Conservation (phyloP, 164 flowering plant species). For the Chimonanthus praecox region DNA sequence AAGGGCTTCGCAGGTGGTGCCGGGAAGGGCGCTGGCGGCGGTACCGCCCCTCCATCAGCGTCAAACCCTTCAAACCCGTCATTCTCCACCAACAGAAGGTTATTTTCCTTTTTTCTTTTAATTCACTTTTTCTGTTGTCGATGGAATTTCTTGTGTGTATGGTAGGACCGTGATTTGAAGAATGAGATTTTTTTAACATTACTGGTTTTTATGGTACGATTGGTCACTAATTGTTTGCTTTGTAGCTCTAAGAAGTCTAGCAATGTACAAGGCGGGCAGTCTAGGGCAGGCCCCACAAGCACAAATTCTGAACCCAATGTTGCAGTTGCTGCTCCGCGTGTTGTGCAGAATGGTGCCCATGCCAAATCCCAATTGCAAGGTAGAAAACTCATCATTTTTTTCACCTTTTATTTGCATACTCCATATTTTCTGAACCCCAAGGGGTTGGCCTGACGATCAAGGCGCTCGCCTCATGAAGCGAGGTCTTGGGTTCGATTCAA, state of each 20-base stretch:
- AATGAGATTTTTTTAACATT: background rate
- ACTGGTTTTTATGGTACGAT: background rate
- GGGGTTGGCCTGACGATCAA: too few relatives aligned
- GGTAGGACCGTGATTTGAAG: background rate
- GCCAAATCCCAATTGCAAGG: slow-evolving; percentile 39
- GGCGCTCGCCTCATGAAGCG: background rate
- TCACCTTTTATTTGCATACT: background rate
- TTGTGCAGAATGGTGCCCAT: slow-evolving; percentile 52
- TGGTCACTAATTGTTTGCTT: background rate
- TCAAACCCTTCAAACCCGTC: slow-evolving; percentile 27
- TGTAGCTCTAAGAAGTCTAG: slow-evolving; percentile 46
- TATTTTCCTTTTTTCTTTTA: slow-evolving; percentile 3
- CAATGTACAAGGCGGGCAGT: slow-evolving; percentile 69
- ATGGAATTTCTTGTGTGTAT: background rate
- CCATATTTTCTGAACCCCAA: background rate
- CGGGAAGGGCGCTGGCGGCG: slow-evolving; percentile 43
- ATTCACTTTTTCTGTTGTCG: background rate
- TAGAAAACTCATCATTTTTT: slow-evolving; percentile 10
- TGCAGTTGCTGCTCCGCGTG: slow-evolving; percentile 19
- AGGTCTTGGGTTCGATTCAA: too few relatives aligned
- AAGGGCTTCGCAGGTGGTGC: slow-evolving; percentile 44
- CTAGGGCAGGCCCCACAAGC: slow-evolving; percentile 28
- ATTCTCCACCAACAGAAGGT: slow-evolving; percentile 41
- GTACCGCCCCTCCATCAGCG: slow-evolving; percentile 39
- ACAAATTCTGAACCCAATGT: slow-evolving; percentile 26